A percentile compares a stretch with the other conserved stretches of the same genome.
Conservation (phyloP, 1,284 basidiomycete genomes). For the Trametes pubescens region DNA sequence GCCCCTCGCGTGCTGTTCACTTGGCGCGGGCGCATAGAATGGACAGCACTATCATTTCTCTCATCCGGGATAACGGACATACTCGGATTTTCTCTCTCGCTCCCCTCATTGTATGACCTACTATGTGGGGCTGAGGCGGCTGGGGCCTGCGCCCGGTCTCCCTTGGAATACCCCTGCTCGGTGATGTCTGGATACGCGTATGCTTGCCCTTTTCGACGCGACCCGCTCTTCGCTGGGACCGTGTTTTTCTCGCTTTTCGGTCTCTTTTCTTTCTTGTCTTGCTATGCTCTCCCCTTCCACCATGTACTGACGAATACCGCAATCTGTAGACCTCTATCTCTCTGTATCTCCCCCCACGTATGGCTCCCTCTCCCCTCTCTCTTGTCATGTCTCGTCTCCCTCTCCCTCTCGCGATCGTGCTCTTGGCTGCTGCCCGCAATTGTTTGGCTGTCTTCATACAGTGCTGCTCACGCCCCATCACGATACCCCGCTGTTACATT, state of each 20-base stretch:
- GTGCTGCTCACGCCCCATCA: neutral
- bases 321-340: neutral
- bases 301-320: neutral
- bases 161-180: neutral
- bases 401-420: neutral
- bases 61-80: neutral
- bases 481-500: neutral
- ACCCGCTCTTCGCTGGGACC: neutral
- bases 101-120: slow-evolving; percentile 11
- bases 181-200: neutral
- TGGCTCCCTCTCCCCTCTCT: neutral
- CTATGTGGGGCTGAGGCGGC: neutral
- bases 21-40: neutral
- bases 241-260: neutral
- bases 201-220: neutral
- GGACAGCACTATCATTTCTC: slow-evolving; percentile 6
- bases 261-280: neutral
- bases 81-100: neutral
- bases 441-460: neutral
- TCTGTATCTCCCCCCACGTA: neutral
- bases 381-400: neutral
- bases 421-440: neutral
- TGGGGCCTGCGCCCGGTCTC: slow-evolving; percentile 10
- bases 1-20: neutral
- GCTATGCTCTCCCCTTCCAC: neutral